Evolutionary conservation across 140 eudicot species (phyloP).

Genomic region (Flaveria floridana): DNA sequence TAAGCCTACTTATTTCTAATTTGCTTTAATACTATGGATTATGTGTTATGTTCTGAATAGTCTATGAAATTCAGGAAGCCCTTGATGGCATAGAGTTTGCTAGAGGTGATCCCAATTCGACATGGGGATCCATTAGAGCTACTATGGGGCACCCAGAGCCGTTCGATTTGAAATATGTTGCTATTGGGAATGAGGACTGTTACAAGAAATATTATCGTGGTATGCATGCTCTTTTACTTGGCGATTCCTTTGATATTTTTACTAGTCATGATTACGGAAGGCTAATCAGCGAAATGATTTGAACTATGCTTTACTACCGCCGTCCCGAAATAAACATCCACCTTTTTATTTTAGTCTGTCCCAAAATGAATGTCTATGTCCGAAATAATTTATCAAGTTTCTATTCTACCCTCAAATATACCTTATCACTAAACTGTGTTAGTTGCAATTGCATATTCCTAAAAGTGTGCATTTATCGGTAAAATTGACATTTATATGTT

Average conservation of each 20-base stretch:
- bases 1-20: background rate
- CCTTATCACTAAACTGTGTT: background rate
- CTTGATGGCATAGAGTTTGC: slow-evolving; percentile 92
- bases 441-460: background rate
- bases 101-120: slow-evolving; percentile 66
- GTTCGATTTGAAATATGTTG: slow-evolving; percentile 79
- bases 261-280: background rate
- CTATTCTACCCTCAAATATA: background rate
- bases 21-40: background rate
- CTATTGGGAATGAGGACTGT: slow-evolving; percentile 91
- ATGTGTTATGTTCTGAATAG: background rate
- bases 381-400: background rate
- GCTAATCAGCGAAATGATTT: background rate
- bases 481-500: background rate
- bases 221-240: slow-evolving; percentile 31
- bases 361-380: background rate
- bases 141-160: slow-evolving; percentile 97
- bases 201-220: slow-evolving; percentile 70
- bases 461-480: background rate
- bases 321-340: background rate
- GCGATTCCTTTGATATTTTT: background rate
- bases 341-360: background rate
- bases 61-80: slow-evolving; percentile 54
- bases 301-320: background rate
- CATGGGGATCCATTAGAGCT: slow-evolving; percentile 93